Conservation (phyloP, 2,329 filamentous ascomycete genomes). For the Fusarium concolor region DNA sequence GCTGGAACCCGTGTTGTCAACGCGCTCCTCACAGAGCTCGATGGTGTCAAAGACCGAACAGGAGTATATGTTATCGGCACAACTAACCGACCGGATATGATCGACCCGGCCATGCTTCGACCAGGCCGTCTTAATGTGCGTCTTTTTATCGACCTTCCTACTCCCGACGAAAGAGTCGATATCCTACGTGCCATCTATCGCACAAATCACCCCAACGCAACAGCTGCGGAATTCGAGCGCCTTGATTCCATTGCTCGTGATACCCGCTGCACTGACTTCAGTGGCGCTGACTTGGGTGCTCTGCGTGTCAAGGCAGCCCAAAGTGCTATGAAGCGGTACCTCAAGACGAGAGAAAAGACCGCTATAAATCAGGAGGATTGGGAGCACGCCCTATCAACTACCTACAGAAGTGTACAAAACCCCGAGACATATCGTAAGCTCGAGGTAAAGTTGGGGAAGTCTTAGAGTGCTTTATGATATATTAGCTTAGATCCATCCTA, state of each 20-base stretch:
- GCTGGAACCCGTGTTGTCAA: conserved; percentile 92
- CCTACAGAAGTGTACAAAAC: conserved; percentile 63
- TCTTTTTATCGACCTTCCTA: conserved; percentile 90
- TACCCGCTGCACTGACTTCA: conserved; percentile 78
- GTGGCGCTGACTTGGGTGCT: conserved; percentile 70
- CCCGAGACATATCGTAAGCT: conserved; percentile 58
- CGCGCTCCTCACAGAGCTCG: conserved; percentile 92
- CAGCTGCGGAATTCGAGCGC: conserved; percentile 61
- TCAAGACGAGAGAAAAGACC: conserved; percentile 43
- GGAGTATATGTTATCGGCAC: conserved; percentile 96
- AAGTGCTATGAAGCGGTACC: conserved; percentile 58
- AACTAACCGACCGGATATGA: conserved; percentile 95
- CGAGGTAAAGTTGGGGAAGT: conserved; percentile 11
- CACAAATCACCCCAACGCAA: conserved; percentile 53
- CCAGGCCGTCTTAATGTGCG: conserved; percentile 88
- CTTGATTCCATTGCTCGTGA: conserved; percentile 75
- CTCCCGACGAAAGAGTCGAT: conserved; percentile 81
- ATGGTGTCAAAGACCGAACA: conserved; percentile 81
- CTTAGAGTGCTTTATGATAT: too few species aligned
- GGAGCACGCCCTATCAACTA: conserved; percentile 62
- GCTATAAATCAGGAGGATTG: conserved; percentile 58
- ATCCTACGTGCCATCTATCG: conserved; percentile 79
- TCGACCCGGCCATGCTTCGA: conserved; percentile 93
- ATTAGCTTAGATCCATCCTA: too few species aligned
- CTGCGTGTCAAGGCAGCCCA: conserved; percentile 62